phyloP scores from a whole-genome alignment of 148 eudicot genomes.

The Rheum nobile region DNA sequence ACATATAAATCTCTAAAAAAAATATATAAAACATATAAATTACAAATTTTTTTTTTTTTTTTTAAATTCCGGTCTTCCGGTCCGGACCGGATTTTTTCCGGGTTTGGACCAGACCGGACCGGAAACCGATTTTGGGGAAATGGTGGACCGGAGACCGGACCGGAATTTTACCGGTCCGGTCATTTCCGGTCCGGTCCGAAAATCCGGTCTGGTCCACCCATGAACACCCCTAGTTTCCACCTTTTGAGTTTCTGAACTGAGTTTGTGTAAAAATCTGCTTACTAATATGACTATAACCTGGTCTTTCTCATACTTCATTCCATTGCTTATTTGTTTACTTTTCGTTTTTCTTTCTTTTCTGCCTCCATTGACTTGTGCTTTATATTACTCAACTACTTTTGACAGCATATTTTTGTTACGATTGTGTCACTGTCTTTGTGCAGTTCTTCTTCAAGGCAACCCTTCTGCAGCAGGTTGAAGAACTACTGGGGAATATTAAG shows the following conservation, averaged over 20 bases:
- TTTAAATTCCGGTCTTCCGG: too few species aligned
- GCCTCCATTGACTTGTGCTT: not conserved
- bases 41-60: too few species aligned
- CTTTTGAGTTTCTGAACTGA: not conserved
- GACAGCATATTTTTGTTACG: not conserved
- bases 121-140: too few species aligned
- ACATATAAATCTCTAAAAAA: too few species aligned
- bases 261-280: not conserved
- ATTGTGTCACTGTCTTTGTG: not conserved
- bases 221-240: too few species aligned
- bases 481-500: conserved; percentile 51
- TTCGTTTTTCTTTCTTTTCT: not conserved
- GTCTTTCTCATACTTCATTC: not conserved
- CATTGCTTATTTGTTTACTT: not conserved
- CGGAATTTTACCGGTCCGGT: too few species aligned
- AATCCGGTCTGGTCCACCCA: too few species aligned
- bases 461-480: conserved; percentile 89
- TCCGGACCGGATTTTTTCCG: too few species aligned
- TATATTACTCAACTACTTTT: not conserved
- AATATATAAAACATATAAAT: too few species aligned
- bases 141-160: too few species aligned
- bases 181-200: too few species aligned
- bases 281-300: not conserved
- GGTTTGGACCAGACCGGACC: too few species aligned
- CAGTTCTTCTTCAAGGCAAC: conserved; percentile 99